Conservation (phyloP, 805 yeast species). For the Metschnikowia corniflorae region DNA sequence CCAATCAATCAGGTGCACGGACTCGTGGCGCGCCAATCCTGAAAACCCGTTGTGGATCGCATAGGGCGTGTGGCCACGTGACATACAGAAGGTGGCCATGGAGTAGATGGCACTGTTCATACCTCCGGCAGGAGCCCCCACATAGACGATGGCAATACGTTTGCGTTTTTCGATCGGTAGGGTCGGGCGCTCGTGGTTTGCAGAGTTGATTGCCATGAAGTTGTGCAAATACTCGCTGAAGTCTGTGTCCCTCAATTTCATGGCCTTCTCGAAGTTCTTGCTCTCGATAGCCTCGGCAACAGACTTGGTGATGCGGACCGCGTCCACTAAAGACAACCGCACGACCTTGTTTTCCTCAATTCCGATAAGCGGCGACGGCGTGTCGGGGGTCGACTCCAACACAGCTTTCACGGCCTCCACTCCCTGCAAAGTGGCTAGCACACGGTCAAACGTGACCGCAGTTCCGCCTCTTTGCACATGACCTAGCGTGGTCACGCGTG, state of each 20-base stretch:
- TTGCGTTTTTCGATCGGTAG: slow-evolving; percentile 56
- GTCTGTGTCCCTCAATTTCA: slow-evolving; percentile 66
- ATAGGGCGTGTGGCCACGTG: slow-evolving; percentile 84
- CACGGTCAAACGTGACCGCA: slow-evolving; percentile 71
- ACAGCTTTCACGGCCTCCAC: slow-evolving; percentile 79
- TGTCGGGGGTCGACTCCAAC: slow-evolving; percentile 60
- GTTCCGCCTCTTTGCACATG: slow-evolving; percentile 85
- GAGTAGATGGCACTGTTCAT: slow-evolving; percentile 90
- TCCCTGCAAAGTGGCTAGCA: slow-evolving; percentile 75
- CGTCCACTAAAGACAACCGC: slow-evolving; percentile 65
- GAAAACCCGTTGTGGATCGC: slow-evolving; percentile 93
- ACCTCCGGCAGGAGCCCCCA: slow-evolving; percentile 98
- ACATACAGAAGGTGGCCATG: slow-evolving; percentile 83
- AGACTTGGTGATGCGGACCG: slow-evolving; percentile 65
- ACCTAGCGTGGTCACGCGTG: slow-evolving; percentile 73
- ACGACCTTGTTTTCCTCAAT: slow-evolving; percentile 68
- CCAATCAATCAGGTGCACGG: slow-evolving; percentile 75
- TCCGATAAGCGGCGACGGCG: slow-evolving; percentile 80
- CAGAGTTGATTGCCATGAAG: slow-evolving; percentile 50
- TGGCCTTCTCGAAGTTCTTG: slow-evolving; percentile 67
- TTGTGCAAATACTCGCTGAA: slow-evolving; percentile 63
- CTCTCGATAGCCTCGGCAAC: slow-evolving; percentile 67
- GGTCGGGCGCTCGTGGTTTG: slow-evolving; percentile 33
- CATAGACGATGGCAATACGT: slow-evolving; percentile 80
- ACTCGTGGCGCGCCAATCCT: slow-evolving; percentile 87